Conservation (phyloP, 2,329 filamentous ascomycete species). For the Cordyceps pruinosa region DNA sequence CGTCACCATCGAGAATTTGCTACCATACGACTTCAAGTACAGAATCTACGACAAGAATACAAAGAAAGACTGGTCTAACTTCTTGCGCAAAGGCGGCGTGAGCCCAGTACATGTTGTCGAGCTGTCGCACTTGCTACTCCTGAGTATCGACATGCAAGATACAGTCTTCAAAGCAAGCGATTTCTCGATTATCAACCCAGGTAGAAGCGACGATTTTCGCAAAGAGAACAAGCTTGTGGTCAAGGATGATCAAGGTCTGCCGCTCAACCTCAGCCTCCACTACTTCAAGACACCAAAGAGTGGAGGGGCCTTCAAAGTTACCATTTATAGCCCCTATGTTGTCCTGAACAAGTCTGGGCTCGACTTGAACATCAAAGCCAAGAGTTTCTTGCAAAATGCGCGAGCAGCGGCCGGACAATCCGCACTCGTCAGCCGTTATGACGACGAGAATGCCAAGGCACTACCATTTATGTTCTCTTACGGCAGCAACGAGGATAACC, state of each 20-base stretch:
- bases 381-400: constrained; percentile 78
- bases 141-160: constrained; percentile 96
- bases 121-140: constrained; percentile 81
- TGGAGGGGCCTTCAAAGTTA: constrained; percentile 92
- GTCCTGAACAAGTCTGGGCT: constrained; percentile 93
- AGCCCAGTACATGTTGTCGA: constrained; percentile 97
- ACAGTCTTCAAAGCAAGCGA: constrained; percentile 92
- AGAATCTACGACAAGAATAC: constrained; percentile 98
- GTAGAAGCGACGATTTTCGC: constrained; percentile 77
- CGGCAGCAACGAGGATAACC: constrained; percentile 75
- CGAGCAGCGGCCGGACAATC: constrained; percentile 78
- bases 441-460: constrained; percentile 59
- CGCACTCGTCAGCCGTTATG: constrained; percentile 42
- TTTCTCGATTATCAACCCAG: constrained; percentile 94
- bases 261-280: constrained; percentile 77
- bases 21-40: constrained; percentile 99
- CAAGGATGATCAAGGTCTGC: constrained; percentile 76
- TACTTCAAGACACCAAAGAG: constrained; percentile 87
- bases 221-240: constrained; percentile 73
- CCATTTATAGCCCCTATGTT: constrained; percentile 90
- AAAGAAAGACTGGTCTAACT: constrained; percentile 98
- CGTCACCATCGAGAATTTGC: constrained; percentile 85
- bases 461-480: constrained; percentile 96
- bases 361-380: constrained; percentile 79
- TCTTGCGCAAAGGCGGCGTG: constrained; percentile 89